phyloP scores from a whole-genome alignment of 2,329 filamentous ascomycete species.

The Escovopsis sp. region DNA sequence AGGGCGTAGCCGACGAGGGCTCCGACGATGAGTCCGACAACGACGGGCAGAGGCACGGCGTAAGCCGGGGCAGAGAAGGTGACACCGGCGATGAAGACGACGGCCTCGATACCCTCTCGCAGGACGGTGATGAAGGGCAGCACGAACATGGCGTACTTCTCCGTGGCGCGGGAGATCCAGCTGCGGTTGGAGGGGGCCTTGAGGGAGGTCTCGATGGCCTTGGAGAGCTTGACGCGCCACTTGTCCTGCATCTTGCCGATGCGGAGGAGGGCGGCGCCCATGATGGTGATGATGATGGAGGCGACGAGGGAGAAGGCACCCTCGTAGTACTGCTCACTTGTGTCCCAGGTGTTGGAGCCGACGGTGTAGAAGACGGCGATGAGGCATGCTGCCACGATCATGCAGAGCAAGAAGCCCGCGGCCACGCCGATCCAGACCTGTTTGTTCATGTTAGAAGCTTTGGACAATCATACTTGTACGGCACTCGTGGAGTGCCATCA shows the following conservation, averaged over 20 bases:
- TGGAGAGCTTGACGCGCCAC: constrained; percentile 71
- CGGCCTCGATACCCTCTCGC: constrained; percentile 71
- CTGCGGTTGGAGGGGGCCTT: constrained; percentile 27
- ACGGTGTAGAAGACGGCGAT: constrained; percentile 60
- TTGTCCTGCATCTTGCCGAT: constrained; percentile 75
- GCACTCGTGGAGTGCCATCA: too few relatives aligned
- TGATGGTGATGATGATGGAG: constrained; percentile 63
- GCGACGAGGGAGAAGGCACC: constrained; percentile 65
- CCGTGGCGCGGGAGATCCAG: constrained; percentile 46
- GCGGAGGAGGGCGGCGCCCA: constrained; percentile 67
- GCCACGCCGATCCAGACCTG: constrained; percentile 50
- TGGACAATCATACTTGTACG: too few relatives aligned
- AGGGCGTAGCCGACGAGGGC: constrained; percentile 54
- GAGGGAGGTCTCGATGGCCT: constrained; percentile 43
- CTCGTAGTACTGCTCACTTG: constrained; percentile 65
- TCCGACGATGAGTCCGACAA: constrained; percentile 57
- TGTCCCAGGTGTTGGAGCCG: constrained; percentile 50
- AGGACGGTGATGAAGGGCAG: constrained; percentile 81
- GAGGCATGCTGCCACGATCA: constrained; percentile 50
- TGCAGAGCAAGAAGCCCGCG: constrained; percentile 47
- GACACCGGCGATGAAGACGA: constrained; percentile 77
- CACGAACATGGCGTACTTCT: constrained; percentile 77
- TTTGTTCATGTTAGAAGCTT: too few relatives aligned
- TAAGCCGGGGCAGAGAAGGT: constrained; percentile 60
- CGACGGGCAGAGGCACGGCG: constrained; percentile 62